Percentiles rank a stretch among this genome's conserved stretches.
phyloP scores from a whole-genome alignment of 352 stramenopile species.

The Phytophthora pluvialis region DNA sequence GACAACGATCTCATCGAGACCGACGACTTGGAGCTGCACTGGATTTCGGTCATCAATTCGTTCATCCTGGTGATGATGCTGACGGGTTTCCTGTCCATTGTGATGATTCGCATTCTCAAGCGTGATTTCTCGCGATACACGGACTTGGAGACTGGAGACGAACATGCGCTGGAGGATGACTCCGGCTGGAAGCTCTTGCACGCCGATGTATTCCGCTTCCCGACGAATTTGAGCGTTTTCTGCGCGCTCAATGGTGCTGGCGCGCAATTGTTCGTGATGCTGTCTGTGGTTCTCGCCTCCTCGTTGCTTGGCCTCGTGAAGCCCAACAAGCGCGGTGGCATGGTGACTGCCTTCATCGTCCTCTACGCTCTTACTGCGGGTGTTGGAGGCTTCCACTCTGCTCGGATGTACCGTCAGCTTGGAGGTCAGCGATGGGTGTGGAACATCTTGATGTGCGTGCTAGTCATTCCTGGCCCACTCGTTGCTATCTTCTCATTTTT shows the following conservation, averaged over 20 bases:
- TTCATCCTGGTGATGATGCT: constrained; percentile 98
- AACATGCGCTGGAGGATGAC: constrained; percentile 91
- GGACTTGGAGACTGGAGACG: constrained; percentile 91
- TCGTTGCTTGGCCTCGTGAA: constrained; percentile 93
- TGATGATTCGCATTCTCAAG: constrained; percentile 97
- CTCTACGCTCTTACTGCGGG: constrained; percentile 95
- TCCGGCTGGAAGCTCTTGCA: constrained; percentile 98
- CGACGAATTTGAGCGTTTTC: constrained; percentile 92
- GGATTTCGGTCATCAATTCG: constrained; percentile 99
- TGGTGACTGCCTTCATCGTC: constrained; percentile 94
- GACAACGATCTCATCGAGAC: constrained; percentile 51
- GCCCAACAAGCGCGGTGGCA: constrained; percentile 92
- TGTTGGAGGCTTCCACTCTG: constrained; percentile 94
- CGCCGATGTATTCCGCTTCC: constrained; percentile 96
- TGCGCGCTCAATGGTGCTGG: constrained; percentile 92
- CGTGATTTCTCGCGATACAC: constrained; percentile 98
- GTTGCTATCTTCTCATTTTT: constrained; percentile 94
- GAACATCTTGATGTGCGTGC: constrained; percentile 93
- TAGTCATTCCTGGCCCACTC: constrained; percentile 93
- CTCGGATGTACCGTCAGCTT: constrained; percentile 94
- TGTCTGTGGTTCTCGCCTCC: constrained; percentile 91
- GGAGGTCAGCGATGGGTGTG: constrained; percentile 95
- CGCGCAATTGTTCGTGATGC: constrained; percentile 94
- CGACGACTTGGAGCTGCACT: constrained; percentile 94
- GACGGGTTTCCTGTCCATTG: constrained; percentile 96